These are phyloP conservation scores for Cenchrus fungigraminus DNA, from an alignment of 176 grass and related monocot genomes.

Conservation along the genomic window DNA sequence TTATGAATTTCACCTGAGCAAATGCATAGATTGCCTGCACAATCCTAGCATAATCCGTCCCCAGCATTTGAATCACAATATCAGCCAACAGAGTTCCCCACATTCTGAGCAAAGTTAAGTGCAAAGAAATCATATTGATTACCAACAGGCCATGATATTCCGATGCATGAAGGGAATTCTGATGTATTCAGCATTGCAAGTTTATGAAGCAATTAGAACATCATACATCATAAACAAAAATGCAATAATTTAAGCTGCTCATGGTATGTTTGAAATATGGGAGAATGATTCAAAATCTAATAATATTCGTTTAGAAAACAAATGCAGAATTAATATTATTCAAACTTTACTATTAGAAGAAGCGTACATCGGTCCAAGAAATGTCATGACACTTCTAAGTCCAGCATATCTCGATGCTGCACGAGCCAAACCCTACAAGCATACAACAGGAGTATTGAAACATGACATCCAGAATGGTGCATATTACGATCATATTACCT, in stretches of 20 bases:
- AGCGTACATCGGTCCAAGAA: slow-evolving; percentile 88
- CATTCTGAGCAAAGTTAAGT: slow-evolving; percentile 62
- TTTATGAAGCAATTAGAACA: slow-evolving; percentile 3
- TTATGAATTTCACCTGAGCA: slow-evolving; percentile 67
- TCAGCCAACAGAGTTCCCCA: slow-evolving; percentile 97
- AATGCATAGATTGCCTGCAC: slow-evolving; percentile 89
- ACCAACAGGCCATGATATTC: not conserved
- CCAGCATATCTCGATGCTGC: slow-evolving; percentile 79
- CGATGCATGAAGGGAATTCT: not conserved
- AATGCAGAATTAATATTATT: not conserved
- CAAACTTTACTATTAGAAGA: slow-evolving; percentile 37
- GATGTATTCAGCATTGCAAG: not conserved
- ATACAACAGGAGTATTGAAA: slow-evolving; percentile 33
- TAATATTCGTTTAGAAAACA: not conserved
- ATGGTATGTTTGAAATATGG: not conserved
- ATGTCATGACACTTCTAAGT: slow-evolving; percentile 79
- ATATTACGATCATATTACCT: slow-evolving; percentile 54
- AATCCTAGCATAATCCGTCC: slow-evolving; percentile 94
- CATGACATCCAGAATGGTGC: not conserved
- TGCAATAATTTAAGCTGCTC: not conserved
- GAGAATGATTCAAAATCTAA: not conserved
- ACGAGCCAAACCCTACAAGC: slow-evolving; percentile 71
- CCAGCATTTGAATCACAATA: slow-evolving; percentile 97
- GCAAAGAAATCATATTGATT: not conserved
- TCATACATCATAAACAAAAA: not conserved